A percentile compares a stretch with the other conserved stretches of the same genome.
These are phyloP conservation scores for Trametes sp. DNA, from an alignment of 1,284 basidiomycete species.

Conservation along the genomic window DNA sequence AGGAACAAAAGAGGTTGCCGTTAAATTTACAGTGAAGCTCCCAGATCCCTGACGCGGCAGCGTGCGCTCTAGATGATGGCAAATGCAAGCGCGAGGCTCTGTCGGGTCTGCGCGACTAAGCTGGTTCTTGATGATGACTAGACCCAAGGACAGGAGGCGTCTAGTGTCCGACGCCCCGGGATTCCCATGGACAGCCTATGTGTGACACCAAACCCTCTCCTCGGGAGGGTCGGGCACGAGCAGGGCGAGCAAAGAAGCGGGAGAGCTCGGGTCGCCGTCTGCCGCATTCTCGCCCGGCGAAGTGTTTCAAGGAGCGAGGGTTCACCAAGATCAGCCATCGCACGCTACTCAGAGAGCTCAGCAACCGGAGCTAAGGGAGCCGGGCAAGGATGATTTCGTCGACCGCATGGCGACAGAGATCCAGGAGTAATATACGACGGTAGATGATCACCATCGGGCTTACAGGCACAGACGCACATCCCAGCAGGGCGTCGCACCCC, in stretches of 20 bases:
- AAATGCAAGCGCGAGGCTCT: slow-evolving; percentile 19
- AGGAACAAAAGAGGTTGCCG: slow-evolving; percentile 4
- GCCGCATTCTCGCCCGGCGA: background rate
- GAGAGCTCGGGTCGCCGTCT: background rate
- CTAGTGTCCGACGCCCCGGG: background rate
- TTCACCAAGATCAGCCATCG: slow-evolving; percentile 1
- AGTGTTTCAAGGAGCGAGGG: slow-evolving; percentile 1
- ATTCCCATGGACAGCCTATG: slow-evolving; percentile 1
- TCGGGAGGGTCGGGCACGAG: slow-evolving; percentile 2
- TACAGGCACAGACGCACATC: background rate
- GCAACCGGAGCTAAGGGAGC: background rate
- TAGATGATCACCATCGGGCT: background rate
- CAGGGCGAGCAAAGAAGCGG: background rate
- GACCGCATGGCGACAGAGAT: background rate
- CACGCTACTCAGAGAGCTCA: background rate
- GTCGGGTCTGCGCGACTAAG: slow-evolving; percentile 16
- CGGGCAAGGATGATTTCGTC: background rate
- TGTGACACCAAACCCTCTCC: background rate
- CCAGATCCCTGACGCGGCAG: slow-evolving; percentile 8
- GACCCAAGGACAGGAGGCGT: slow-evolving; percentile 6
- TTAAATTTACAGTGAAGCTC: slow-evolving; percentile 2
- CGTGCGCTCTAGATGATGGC: slow-evolving; percentile 12
- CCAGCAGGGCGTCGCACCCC: background rate
- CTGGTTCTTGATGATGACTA: slow-evolving; percentile 12
- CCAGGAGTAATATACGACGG: background rate